Evolutionary conservation across 2,329 filamentous ascomycete genomes (phyloP), one percentile per base, ranked within the genome.

Genomic region (Talaromyces amestolkiae): DNA sequence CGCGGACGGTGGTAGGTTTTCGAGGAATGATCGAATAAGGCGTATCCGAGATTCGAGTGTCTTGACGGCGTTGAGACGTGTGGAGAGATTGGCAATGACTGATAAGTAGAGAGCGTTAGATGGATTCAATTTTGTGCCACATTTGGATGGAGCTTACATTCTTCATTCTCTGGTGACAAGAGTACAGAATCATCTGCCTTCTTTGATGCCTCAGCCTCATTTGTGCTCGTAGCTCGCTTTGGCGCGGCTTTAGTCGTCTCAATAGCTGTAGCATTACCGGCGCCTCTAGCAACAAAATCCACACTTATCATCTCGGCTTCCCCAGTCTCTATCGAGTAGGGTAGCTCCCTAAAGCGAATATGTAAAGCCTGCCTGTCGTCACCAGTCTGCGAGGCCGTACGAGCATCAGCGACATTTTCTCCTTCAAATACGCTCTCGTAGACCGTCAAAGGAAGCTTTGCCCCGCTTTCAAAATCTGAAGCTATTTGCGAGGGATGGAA

Each of bases 221-320:
- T 71, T 66, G 80, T 79, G 58, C 69, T 66, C 7, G 64, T 61
- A 15, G 4, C 75, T 69, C 71, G 72, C 66, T 73, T 69, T 66
- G 70, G 68, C 53, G 69, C 72, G 35, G 61, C 60, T 62, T 69
- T 66, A 65, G 45, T 35, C 68, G 58, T 31, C 10, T 79, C 76
- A 27, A 87, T 81, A 37, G 87, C 87, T 11, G 90, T 88, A 27
- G 93, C 93, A 72, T 91, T 94, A 58, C 91, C 91, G 56, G 91
- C 91, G 45, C 91, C 92, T 61, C 89, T 89, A 0, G 94, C 93
- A 22, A 99, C 90, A 70, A 93, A 96, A 77, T 97, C 93, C 73
- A 99, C 91, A 70, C 91, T 91, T 70, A 99, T 98, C 93, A 97
- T 97, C 78, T 99, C 95, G 1, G 93, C 93, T 77, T 98, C 93